Base-by-base conservation (phyloP, 768 basidiomycete species). In the Amylocystis lapponica region DNA sequence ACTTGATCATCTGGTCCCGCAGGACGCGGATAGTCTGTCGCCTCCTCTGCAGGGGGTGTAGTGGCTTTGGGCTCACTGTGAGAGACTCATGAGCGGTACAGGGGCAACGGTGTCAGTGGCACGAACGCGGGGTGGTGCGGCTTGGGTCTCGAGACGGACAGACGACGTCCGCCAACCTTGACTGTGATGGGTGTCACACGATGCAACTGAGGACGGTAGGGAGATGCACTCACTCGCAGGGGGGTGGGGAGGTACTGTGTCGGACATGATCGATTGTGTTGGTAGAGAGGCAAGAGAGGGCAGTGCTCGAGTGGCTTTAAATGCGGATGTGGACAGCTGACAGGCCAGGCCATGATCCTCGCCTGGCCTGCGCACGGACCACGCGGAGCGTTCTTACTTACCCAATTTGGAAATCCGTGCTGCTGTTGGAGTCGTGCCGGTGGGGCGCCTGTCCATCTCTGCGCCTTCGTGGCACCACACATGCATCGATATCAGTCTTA, bases 101-200 rank as follows among this genome's bases (percentile, higher is more conserved):
- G 17, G 14, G 11, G n/a, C 19, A 12, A 21, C 34, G 19, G 16
- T n/a, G 13, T n/a, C 14, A 9, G 11, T n/a, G 36, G 7, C 26
- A 43, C 53, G 27, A 33, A 54, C 53, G 36, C 19, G 17, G 42
- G 16, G 11, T 22, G 23, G 9, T 30, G 31, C 4, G 47, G 47
- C 39, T 40, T 49, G 27, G 50, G 53, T 20, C 48, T 39, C 9
- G 53, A 45, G 39, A 51, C 32, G 2, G 53, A 54, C 6, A 54
- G 48, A 27, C 53, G 42, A 11, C 53, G 53, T 14, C 53, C 53
- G 33, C 53, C 53, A 36, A 54, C 53, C 29, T 51, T 54, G 36
- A 54, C 53, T 54, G 41, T 22, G 35, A 16, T 10, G 32, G 16
- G 13, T n/a, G 17, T 9, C 16, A 20, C 12, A 40, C 34, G 9